These are phyloP conservation scores for Lophiostoma macrostomum DNA, from an alignment of 495 filamentous ascomycete genomes.

Conservation along the genomic window DNA sequence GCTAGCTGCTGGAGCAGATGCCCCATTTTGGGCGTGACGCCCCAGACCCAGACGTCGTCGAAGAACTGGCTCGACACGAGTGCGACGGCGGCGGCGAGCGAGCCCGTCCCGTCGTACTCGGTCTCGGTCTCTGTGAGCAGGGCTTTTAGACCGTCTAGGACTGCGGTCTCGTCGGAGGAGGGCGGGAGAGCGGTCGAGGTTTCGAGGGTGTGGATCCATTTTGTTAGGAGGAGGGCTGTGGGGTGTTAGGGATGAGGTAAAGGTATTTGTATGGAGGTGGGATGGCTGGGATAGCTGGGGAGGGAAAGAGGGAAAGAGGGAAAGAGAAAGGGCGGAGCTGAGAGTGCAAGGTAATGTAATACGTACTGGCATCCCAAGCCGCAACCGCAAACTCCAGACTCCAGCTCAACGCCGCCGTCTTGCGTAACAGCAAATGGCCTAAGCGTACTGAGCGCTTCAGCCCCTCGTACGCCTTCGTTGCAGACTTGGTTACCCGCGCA, in stretches of 20 bases:
- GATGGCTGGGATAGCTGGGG: no score
- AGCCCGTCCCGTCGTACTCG: slow-evolving; percentile 5
- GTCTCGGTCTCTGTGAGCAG: slow-evolving; percentile 17
- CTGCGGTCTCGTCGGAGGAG: slow-evolving; percentile 3
- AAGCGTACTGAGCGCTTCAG: slow-evolving; percentile 9
- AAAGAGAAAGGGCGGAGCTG: no score
- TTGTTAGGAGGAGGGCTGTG: slow-evolving; percentile 17
- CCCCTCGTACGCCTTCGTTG: slow-evolving; percentile 11
- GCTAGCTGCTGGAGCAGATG: slow-evolving; percentile 10
- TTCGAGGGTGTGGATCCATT: slow-evolving; percentile 23
- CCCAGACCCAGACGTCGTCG: slow-evolving; percentile 25
- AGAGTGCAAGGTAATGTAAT: no score
- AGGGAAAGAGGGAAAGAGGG: no score
- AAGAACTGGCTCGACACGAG: slow-evolving; percentile 2
- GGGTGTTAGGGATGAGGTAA: neutral
- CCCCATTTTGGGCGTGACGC: slow-evolving; percentile 12
- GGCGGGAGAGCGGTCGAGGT: neutral
- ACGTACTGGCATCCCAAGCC: slow-evolving; percentile 16
- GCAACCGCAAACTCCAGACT: slow-evolving; percentile 25
- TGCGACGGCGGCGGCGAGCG: slow-evolving; percentile 17
- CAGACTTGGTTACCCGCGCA: slow-evolving; percentile 5
- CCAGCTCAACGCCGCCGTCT: slow-evolving; percentile 27
- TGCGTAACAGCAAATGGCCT: slow-evolving; percentile 13
- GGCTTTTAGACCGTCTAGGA: slow-evolving; percentile 5
- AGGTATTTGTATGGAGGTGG: no score